Percentiles rank a stretch among this genome's conserved stretches.
Conservation (phyloP, 352 stramenopile species). For the Phytophthora multivora region DNA sequence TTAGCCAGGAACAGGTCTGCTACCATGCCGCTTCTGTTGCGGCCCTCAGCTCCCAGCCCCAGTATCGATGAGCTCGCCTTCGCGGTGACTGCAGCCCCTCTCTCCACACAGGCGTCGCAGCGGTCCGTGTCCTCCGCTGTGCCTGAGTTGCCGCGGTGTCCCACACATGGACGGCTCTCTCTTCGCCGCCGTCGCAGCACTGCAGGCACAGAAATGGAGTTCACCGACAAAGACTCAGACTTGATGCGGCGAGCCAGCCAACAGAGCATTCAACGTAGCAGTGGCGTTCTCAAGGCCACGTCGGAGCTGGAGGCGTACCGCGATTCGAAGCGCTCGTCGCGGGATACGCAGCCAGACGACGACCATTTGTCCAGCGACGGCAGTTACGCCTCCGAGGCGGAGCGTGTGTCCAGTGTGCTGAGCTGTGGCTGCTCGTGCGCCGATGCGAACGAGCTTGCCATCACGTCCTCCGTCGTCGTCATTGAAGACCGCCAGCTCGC, state of each 20-base stretch:
- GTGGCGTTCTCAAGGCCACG: constrained; percentile 16
- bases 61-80: constrained; percentile 79
- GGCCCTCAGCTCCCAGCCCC: constrained; percentile 65
- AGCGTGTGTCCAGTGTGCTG: constrained; percentile 40
- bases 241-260: constrained; percentile 18
- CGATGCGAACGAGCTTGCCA: constrained; percentile 44
- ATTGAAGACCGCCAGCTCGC: constrained; percentile 75
- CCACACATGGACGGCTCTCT: constrained; percentile 45
- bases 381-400: constrained; percentile 41
- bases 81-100: constrained; percentile 35
- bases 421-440: constrained; percentile 56
- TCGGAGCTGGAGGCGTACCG: constrained; percentile 10
- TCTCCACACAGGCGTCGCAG: constrained; percentile 24
- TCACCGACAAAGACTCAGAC: constrained; percentile 11
- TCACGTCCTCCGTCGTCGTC: constrained; percentile 49
- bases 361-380: constrained; percentile 44
- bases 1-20: background rate
- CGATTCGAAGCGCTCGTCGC: constrained; percentile 42
- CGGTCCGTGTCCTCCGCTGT: constrained; percentile 20
- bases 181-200: constrained; percentile 41
- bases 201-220: constrained; percentile 34
- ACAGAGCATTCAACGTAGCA: constrained; percentile 19
- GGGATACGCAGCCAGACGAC: constrained; percentile 40
- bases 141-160: constrained; percentile 38
- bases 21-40: constrained; percentile 73